Conservation (phyloP, 75 land plant species). For the Ceratopteris richardii region DNA sequence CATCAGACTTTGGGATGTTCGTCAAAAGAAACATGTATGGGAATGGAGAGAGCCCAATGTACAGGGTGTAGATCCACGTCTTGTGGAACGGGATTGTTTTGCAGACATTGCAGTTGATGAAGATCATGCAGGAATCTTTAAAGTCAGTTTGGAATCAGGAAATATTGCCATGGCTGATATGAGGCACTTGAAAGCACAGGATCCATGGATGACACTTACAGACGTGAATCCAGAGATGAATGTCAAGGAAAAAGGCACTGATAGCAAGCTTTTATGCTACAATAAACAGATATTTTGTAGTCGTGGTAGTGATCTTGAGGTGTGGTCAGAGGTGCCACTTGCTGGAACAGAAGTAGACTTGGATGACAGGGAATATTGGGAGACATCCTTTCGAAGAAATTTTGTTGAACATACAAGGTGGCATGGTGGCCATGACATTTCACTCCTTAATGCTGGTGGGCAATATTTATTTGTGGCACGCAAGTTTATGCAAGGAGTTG, state of each 20-base stretch:
- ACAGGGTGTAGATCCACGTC: conserved; percentile 31
- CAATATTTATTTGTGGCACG: conserved; percentile 67
- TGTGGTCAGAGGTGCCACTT: conserved; percentile 52
- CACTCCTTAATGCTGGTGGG: conserved; percentile 62
- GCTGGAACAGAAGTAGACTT: conserved; percentile 7
- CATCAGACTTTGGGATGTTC: conserved; percentile 68
- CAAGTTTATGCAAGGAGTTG: conserved; percentile 64
- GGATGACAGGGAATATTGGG: conserved; percentile 21
- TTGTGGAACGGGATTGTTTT: conserved; percentile 58
- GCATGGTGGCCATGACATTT: conserved; percentile 40
- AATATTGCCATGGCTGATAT: conserved; percentile 68
- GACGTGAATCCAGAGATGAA: conserved; percentile 25
- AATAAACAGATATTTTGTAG: conserved; percentile 60
- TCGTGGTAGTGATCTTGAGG: conserved; percentile 56
- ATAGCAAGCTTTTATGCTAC: conserved; percentile 15
- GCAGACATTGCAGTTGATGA: conserved; percentile 56
- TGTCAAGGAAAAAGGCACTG: conserved; percentile 14
- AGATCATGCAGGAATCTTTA: conserved; percentile 42
- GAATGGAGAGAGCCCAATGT: conserved; percentile 73
- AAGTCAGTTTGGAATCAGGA: conserved; percentile 69
- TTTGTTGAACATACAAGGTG: conserved; percentile 40
- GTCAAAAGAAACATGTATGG: conserved; percentile 64
- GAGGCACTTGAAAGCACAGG: conserved; percentile 43
- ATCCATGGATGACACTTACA: conserved; percentile 68
- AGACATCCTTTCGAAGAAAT: conserved; percentile 44